Evolutionary conservation across 495 filamentous ascomycete genomes (phyloP).

Genomic region (Lasiosphaeriaceae sp.): DNA sequence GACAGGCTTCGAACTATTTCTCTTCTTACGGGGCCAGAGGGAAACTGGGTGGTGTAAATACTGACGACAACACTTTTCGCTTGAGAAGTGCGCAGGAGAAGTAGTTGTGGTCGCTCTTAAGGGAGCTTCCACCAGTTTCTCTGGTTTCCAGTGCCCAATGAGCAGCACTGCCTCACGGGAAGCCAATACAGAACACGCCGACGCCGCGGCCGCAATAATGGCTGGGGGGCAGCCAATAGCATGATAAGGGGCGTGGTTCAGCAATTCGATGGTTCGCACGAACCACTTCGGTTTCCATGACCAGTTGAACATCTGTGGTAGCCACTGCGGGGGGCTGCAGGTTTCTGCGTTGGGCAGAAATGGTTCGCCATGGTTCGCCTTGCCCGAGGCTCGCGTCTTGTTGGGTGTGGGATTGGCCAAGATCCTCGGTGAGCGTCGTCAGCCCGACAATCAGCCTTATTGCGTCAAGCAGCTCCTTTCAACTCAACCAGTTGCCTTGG

Average conservation of each 20-base stretch:
- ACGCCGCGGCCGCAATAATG: too few species aligned
- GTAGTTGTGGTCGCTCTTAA: not conserved
- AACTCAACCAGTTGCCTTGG: constrained; percentile 21
- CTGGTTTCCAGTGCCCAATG: not conserved
- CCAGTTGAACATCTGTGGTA: not conserved
- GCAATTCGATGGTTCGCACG: not conserved
- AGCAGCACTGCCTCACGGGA: not conserved
- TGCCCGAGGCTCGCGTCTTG: constrained; percentile 8
- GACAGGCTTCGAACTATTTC: not conserved
- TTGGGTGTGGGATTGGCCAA: constrained; percentile 13
- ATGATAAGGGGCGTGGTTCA: not conserved
- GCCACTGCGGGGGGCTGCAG: not conserved
- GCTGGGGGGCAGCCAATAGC: not conserved
- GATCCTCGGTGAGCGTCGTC: constrained; percentile 21
- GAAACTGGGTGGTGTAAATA: not conserved
- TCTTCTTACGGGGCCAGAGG: not conserved
- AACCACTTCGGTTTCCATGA: not conserved
- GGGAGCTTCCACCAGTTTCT: not conserved
- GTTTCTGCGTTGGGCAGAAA: constrained; percentile 1
- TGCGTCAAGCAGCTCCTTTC: not conserved
- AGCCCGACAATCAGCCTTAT: constrained; percentile 20
- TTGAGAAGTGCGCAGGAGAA: not conserved
- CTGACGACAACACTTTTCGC: not conserved
- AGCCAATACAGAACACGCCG: not conserved
- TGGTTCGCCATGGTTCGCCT: constrained; percentile 18